Evolutionary conservation across 2,329 filamentous ascomycete species (phyloP).

Genomic region (Graphium sp.): DNA sequence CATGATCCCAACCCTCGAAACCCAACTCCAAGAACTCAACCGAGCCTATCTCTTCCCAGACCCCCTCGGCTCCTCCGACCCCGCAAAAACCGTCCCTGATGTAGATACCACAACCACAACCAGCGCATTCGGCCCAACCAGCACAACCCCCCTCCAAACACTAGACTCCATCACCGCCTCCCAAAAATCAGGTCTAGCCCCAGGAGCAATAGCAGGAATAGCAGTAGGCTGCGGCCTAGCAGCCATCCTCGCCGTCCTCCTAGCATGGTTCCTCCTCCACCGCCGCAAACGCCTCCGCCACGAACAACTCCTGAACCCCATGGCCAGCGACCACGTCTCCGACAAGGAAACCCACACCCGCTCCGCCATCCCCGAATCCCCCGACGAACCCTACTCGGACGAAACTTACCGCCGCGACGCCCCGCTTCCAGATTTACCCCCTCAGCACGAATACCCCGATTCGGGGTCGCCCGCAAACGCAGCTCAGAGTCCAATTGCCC

Average conservation of each 20-base stretch:
- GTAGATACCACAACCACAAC: no score
- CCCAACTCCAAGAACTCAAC: no score
- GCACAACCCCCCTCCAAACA: no score
- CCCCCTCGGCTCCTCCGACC: no score
- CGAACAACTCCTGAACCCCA: conserved; percentile 7
- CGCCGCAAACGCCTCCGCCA: conserved; percentile 15
- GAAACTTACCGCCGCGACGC: conserved; percentile 12
- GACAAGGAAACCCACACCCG: conserved; percentile 26
- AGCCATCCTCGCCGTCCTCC: conserved; percentile 18
- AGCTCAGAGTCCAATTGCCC: background rate
- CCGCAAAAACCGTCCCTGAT: no score
- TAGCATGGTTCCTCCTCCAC: conserved; percentile 25
- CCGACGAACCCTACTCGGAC: conserved; percentile 25
- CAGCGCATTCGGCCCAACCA: no score
- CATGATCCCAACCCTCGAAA: no score
- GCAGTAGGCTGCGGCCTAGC: conserved; percentile 21
- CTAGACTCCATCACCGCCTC: no score
- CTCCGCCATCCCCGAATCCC: conserved; percentile 18
- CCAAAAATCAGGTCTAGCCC: conserved; percentile 19
- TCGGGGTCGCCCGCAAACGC: conserved; percentile 3
- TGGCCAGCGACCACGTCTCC: conserved; percentile 20
- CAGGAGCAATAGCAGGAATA: conserved; percentile 29
- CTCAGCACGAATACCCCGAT: conserved; percentile 5
- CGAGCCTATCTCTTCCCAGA: no score
- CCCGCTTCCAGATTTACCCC: conserved; percentile 7